Base-by-base conservation (phyloP, 768 basidiomycete species). In the Boletus vermiculosoides region DNA sequence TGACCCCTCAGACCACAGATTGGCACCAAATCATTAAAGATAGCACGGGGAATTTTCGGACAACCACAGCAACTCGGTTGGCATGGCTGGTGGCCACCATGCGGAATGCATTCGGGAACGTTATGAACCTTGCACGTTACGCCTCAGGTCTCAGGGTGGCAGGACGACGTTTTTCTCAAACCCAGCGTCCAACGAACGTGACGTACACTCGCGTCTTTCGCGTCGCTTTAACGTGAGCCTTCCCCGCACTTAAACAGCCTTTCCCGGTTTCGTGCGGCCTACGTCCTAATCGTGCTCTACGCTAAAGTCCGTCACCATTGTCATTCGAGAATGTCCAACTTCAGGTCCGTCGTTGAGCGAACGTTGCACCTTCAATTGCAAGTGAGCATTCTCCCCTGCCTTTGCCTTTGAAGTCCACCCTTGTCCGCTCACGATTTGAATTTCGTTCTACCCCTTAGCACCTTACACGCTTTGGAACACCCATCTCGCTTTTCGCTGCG, bases 341-440 rank as follows among this genome's bases (percentile, higher is more conserved):
- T 63, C 28, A 41, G 52, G 28, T 54, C 55, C 25, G 45, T 58
- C 40, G 42, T 66, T 20, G 66, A 59, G 28, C 54, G 45, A 34
- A 50, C 48, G 12, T 3, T 56, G 20, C 54, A 50, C 20, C 41
- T 55, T 40, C 61, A 48, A n/a, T 12, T 56, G 1, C 58, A 61
- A 49, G 66, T 58, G 23, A 45, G 55, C n/a, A n/a, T 22, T 18
- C 6, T 37, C 11, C n/a, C 12, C n/a, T 39, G 20, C 9, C n/a
- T n/a, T 16, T 60, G 3, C n/a, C 36, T 18, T 7, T 13, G 13
- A 23, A 23, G 16, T 34, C 33, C 16, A 18, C 5, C 13, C n/a
- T 41, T 18, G 34, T 33, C 9, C 15, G 25, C 36, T 54, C 28
- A 44, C 18, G 6, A 28, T 39, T 39, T n/a, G 37, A 11, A 34